phyloP scores from a whole-genome alignment of 106 monocot species.

The Platanthera guangdongensis region DNA sequence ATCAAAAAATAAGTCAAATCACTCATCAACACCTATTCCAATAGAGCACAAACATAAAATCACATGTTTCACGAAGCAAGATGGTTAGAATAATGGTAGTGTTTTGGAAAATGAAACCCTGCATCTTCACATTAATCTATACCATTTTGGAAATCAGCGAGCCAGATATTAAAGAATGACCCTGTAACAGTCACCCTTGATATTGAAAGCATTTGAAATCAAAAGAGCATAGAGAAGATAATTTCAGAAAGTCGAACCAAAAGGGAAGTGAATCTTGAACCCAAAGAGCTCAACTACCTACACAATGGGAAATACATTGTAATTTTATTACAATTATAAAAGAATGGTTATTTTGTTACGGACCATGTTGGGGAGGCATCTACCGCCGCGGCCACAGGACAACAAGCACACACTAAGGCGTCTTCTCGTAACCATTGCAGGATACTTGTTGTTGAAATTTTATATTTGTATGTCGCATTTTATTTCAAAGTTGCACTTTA shows the following conservation, averaged over 20 bases:
- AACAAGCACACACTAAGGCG: too few relatives aligned
- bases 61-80: not conserved
- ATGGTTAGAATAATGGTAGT: not conserved
- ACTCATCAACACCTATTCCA: conserved; percentile 1
- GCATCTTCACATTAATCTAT: not conserved
- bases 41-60: not conserved
- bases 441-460: too few relatives aligned
- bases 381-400: too few relatives aligned
- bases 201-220: not conserved
- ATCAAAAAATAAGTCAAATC: conserved; percentile 18
- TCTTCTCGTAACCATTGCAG: too few relatives aligned
- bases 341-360: not conserved
- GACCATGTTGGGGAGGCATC: too few relatives aligned
- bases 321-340: not conserved
- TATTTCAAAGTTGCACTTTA: too few relatives aligned
- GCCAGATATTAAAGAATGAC: not conserved
- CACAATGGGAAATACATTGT: not conserved
- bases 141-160: not conserved
- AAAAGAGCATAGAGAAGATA: not conserved
- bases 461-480: too few relatives aligned
- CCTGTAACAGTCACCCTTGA: not conserved
- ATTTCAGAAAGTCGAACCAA: not conserved
- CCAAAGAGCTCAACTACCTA: not conserved
- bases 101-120: not conserved
- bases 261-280: not conserved